A percentile compares a stretch with the other conserved stretches of the same genome.
Evolutionary conservation across 108 stramenopile species (phyloP).

Genomic region (Cyclostephanos tholiformis): DNA sequence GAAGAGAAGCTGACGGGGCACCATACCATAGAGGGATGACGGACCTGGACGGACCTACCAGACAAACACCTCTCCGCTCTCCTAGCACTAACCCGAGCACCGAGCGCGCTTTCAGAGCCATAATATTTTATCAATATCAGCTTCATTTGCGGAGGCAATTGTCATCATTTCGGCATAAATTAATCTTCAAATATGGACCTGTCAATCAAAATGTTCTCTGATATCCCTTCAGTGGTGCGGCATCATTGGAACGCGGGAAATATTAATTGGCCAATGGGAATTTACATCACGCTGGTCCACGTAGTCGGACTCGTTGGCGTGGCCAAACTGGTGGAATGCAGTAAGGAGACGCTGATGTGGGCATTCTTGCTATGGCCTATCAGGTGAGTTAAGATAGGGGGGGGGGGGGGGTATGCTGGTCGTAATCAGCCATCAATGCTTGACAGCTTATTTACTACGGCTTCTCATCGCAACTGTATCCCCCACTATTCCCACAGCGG

Average conservation of each 20-base stretch:
- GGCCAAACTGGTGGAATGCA: slow-evolving; percentile 60
- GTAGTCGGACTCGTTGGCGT: slow-evolving; percentile 83
- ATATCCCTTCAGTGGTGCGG: slow-evolving; percentile 69
- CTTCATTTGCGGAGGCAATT: no score
- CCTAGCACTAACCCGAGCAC: no score
- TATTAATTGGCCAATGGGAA: slow-evolving; percentile 98
- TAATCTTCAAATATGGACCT: slow-evolving; percentile 60
- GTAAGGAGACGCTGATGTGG: slow-evolving; percentile 87
- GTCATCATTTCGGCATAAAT: no score
- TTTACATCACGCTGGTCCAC: slow-evolving; percentile 95
- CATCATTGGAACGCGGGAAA: slow-evolving; percentile 91
- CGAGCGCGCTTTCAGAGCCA: no score
- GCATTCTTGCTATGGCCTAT: slow-evolving; percentile 97
- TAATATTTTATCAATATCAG: no score
- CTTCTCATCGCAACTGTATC: not conserved
- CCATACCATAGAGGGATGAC: no score
- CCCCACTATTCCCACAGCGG: slow-evolving; percentile 61
- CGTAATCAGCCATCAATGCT: not conserved
- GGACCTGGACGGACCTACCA: no score
- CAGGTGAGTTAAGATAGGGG: slow-evolving; percentile 62
- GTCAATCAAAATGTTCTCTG: slow-evolving; percentile 71
- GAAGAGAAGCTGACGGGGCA: no score
- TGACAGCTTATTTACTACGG: not conserved
- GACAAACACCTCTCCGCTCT: no score
- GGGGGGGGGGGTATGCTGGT: slow-evolving; percentile 4